Base-by-base conservation (phyloP, 495 filamentous ascomycete species). In the Gamarada debralockiae region DNA sequence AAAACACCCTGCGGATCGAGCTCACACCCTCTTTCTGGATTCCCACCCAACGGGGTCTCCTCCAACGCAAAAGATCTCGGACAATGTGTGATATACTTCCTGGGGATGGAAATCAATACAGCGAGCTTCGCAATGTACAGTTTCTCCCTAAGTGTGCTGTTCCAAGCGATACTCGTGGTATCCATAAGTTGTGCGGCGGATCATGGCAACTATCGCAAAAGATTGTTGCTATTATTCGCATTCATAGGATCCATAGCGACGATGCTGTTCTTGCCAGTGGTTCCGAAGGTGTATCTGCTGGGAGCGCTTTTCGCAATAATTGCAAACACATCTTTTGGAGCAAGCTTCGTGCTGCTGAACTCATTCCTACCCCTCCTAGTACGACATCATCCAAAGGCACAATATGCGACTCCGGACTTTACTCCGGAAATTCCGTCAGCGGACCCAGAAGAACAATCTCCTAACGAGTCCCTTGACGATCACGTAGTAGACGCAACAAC, bases 81-180 rank as follows among this genome's bases (percentile, higher is more conserved):
- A 23, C 90, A 95, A 63, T 98, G 93, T 61, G 73, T 97, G 45
- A 78, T 97, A 59, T 80, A 83, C 51, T 69, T 98, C 8, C 69
- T 95, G 39, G 93, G 93, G 4, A 67, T 81, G 48, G 86, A 96
- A 58, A 84, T 98, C 64, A 97, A 96, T 69, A 96, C 93, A 9
- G 92, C 93, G 15, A 95, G 89, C 70, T 97, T 97, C 68, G 93
- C 95, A 52, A 91, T 98, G 87, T 98, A 97, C 71, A 96, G 89
- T 3, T 97, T 97, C 68, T 95, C 90, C 42, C 68, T 96, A 53
- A 93, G 88, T 68, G 93, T 98, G 1, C 65, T 96, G 8, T 63
- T 96, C 27, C 93, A 98, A 68, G 84, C 91, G 8, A 67, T 97
- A 18, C 67, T 98, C 29, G 95, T 98, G 24, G 86, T 98, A 52